These are phyloP conservation scores for Pyrus pyrifolia DNA, from an alignment of 306 rosid species.

Conservation along the genomic window DNA sequence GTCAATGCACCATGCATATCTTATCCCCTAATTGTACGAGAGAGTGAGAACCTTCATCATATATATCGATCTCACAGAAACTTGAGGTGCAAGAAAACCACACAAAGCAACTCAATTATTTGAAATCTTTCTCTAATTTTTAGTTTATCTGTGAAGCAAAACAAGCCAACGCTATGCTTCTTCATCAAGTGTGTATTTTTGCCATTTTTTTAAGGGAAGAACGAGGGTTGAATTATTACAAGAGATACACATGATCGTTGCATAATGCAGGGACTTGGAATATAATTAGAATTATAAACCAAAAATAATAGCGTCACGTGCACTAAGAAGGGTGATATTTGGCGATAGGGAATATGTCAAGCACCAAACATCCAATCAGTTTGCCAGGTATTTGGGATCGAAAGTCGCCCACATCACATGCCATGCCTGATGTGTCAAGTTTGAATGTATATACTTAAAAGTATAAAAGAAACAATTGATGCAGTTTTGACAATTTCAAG, in stretches of 20 bases:
- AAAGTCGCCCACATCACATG: constrained; percentile 44
- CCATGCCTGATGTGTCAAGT: constrained; percentile 5
- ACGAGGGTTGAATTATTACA: neutral
- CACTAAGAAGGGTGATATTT: constrained; percentile 17
- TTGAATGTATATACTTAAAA: neutral
- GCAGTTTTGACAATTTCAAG: neutral
- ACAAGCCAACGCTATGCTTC: neutral
- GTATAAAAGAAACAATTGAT: neutral
- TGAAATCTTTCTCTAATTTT: neutral
- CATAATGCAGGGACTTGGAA: neutral
- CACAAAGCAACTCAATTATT: constrained; percentile 4
- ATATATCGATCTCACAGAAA: constrained; percentile 1
- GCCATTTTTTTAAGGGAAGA: neutral
- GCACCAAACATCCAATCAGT: constrained; percentile 15
- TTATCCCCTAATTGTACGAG: constrained; percentile 33
- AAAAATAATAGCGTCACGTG: constrained; percentile 34
- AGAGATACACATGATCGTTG: neutral
- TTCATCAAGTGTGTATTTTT: neutral
- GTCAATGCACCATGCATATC: constrained; percentile 36
- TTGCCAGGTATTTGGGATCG: constrained; percentile 31
- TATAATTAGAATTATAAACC: neutral
- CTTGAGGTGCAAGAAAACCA: constrained; percentile 20
- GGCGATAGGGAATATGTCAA: constrained; percentile 18
- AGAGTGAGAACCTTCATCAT: constrained; percentile 10
- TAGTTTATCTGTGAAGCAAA: neutral